Base-by-base conservation (phyloP, 2,329 filamentous ascomycete species). In the Pseudogymnoascus sp. region DNA sequence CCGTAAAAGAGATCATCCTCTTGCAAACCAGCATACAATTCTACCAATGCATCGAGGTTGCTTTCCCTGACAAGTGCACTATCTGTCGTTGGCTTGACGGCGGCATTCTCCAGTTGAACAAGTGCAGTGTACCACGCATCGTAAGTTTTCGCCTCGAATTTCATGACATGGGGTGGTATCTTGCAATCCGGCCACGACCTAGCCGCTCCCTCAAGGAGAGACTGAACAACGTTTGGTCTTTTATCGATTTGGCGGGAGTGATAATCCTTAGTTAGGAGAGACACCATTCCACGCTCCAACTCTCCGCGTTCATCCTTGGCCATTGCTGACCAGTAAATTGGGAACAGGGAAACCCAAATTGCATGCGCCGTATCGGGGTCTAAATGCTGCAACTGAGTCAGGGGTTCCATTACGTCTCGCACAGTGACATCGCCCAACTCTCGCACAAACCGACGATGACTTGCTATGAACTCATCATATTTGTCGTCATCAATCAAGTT, bases 1-100 rank as follows among this genome's bases (percentile, higher is more conserved):
- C 94, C 94, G 66, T 99, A 97, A 73, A 97, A 99, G 57, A 99
- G 79, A 71, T 99, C 94, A 58, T 97, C 92, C 72, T 99, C 95
- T 70, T 96, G 90, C 12, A 99, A 78, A 0, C 87, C 86, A 5
- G 91, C 86, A 70, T 99, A 99, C 2, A 97, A 80, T 70, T 97
- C 93, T 7, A 96, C 86, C n/a, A 99, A 78, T 0, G 94, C 94
- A 74, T 99, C 94, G 4, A 97, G 81, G 66, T 95, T 97, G 75
- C 93, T 97, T 73, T 99, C 95, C 32, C 91, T 83, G 18, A 96
- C 88, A 47, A 84, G 85, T 1, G 89, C 78, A 1, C 92, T 96
- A 68, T 97, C 92, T 39, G 91, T 84, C 60, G 68, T 66, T 0
- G 94, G 92, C 59, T 86, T 86, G 69, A 96, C 87, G 7, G 91